Evolutionary conservation across 2,329 filamentous ascomycete genomes (phyloP), one percentile per base, ranked within the genome.

Genomic region (Furcasterigmium furcatum): DNA sequence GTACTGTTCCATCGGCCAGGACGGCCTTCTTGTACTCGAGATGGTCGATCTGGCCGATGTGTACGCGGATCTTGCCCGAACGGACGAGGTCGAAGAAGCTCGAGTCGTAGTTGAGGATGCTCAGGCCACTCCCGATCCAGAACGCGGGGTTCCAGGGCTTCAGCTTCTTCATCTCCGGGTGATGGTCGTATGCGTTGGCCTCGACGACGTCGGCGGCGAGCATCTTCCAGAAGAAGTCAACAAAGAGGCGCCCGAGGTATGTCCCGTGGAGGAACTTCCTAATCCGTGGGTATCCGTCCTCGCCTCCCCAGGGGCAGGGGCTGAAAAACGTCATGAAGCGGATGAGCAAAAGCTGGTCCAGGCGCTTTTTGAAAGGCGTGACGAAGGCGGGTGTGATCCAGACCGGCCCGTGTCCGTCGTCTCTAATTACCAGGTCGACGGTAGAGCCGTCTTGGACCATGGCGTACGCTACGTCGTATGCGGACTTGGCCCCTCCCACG

Each of bases 391-490:
- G 54, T n/a, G 55, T 51, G 52, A 82, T 77, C 73, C 75, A 80
- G 1, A 66, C 60, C 0, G 78, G 77, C 0, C 80, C 80, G 29
- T 76, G 71, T 4, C 80, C 80, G n/a, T 64, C 71, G n/a, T 71
- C 65, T 38, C 80, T 71, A 45, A 85, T 77, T 5, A 85, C 63
- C 69, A 80, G 74, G 44, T 78, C 71, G 9, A 83, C 80, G 43
- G 73, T 64, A 34, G 75, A 70, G 3, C 78, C 79, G 1, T 71
- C 61, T 0, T 70, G 68, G 5, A 76, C 79, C 43, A 76, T 79
- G 3, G 75, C 69, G 54, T 84, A 84, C 0, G 77, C 79, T 2
- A 77, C 75, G 57, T 87, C 84, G 70, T 76, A 85, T 2, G 77
- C 79, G 1, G 77, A 83, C 55, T 87, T 87, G 14, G 72, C 71